Evolutionary conservation across 768 basidiomycete genomes (phyloP).

Genomic region (Russula sp.): DNA sequence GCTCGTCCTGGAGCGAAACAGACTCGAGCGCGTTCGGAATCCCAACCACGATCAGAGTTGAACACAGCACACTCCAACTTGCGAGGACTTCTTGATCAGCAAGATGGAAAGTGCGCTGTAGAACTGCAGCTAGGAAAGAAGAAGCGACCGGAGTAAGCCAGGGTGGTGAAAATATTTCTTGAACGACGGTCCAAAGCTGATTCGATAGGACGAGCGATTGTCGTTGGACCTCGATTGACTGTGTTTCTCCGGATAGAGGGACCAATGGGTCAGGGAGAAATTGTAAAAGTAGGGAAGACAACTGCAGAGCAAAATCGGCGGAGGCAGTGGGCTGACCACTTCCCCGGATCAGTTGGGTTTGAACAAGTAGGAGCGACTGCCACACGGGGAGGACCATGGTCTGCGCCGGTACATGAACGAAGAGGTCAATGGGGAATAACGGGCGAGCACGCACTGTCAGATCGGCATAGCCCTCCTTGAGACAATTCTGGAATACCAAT

Average conservation of each 20-base stretch:
- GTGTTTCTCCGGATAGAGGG: slow-evolving; percentile 4
- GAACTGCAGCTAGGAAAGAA: slow-evolving; percentile 4
- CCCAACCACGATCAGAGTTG: slow-evolving; percentile 4
- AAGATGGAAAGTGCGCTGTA: slow-evolving; percentile 7
- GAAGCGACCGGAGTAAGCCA: slow-evolving; percentile 1
- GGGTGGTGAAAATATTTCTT: not conserved
- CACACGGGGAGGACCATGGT: not conserved
- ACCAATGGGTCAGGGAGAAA: not conserved
- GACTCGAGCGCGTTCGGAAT: slow-evolving; percentile 6
- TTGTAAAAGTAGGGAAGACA: not conserved
- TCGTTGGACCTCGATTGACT: slow-evolving; percentile 1
- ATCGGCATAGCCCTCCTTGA: not conserved
- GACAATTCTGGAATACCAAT: not conserved
- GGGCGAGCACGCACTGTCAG: not conserved
- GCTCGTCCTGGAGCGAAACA: slow-evolving; percentile 1
- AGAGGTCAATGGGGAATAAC: not conserved
- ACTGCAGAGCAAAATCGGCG: not conserved
- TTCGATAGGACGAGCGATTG: slow-evolving; percentile 4
- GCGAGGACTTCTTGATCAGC: slow-evolving; percentile 1
- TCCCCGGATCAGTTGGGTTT: not conserved
- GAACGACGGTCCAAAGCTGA: slow-evolving; percentile 9
- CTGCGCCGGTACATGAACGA: not conserved
- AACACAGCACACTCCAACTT: slow-evolving; percentile 12
- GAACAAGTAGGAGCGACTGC: slow-evolving; percentile 6
- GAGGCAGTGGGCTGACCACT: not conserved